Conservation (phyloP, 768 basidiomycete genomes). For the Termitomyces bulborhizus region DNA sequence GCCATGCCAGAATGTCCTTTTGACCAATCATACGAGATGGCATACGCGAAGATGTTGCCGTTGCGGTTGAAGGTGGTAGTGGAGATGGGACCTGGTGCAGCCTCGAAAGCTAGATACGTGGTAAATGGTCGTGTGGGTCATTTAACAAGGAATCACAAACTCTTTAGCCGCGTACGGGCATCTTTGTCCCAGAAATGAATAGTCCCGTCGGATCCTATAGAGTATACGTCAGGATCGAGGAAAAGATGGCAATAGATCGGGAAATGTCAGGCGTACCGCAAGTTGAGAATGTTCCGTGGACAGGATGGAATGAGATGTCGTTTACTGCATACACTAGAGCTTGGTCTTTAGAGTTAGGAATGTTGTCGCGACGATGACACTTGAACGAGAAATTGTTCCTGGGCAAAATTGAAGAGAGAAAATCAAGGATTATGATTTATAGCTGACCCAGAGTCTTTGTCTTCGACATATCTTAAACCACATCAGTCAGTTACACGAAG, state of each 20-base stretch:
- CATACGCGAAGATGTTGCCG: slow-evolving; percentile 87
- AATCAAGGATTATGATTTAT: background rate
- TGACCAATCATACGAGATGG: slow-evolving; percentile 91
- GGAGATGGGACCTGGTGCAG: slow-evolving; percentile 69
- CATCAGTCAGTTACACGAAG: background rate
- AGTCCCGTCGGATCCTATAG: slow-evolving; percentile 70
- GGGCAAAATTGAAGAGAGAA: background rate
- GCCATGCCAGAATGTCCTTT: slow-evolving; percentile 88
- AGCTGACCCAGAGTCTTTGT: slow-evolving; percentile 66
- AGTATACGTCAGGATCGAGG: background rate
- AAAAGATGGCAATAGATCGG: slow-evolving; percentile 10
- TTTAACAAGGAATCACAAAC: slow-evolving; percentile 32
- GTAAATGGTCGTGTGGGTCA: background rate
- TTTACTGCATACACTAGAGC: slow-evolving; percentile 79
- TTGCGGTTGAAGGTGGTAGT: slow-evolving; percentile 82
- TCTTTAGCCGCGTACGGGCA: slow-evolving; percentile 85
- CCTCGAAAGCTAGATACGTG: slow-evolving; percentile 55
- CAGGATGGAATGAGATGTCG: slow-evolving; percentile 80
- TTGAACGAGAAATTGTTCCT: slow-evolving; percentile 88
- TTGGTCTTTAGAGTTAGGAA: slow-evolving; percentile 54
- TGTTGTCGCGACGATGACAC: slow-evolving; percentile 60
- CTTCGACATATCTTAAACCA: slow-evolving; percentile 68
- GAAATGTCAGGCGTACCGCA: slow-evolving; percentile 39
- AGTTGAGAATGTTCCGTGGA: slow-evolving; percentile 81
- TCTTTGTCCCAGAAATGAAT: slow-evolving; percentile 97